phyloP scores from a whole-genome alignment of 495 filamentous ascomycete genomes.

The Penicillium angulare region DNA sequence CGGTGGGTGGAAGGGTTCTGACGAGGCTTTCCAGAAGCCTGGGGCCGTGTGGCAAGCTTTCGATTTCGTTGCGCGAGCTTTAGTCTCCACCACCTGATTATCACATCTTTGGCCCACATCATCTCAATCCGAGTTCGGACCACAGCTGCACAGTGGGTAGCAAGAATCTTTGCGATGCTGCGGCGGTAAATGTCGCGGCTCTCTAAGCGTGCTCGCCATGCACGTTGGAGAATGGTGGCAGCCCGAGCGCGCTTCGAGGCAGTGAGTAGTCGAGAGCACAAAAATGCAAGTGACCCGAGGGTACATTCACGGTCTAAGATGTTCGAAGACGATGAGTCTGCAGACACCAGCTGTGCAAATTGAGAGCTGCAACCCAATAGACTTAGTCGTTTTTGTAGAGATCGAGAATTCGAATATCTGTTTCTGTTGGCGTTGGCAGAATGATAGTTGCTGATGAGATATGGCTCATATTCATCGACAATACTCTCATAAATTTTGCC shows the following conservation, averaged over 20 bases:
- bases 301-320: conserved; percentile 52
- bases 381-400: conserved; percentile 28
- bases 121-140: conserved; percentile 42
- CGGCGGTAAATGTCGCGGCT: conserved; percentile 30
- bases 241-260: conserved; percentile 45
- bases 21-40: background rate
- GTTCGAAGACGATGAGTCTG: conserved; percentile 28
- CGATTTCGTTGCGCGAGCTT: conserved; percentile 16
- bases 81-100: conserved; percentile 46
- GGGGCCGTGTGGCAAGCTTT: background rate
- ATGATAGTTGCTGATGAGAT: conserved; percentile 11
- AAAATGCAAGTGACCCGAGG: conserved; percentile 56
- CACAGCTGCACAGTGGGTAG: conserved; percentile 43
- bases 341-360: conserved; percentile 40
- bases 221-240: conserved; percentile 43
- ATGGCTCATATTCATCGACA: conserved; percentile 57
- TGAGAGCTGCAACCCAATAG: conserved; percentile 40
- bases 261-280: conserved; percentile 60
- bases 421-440: background rate
- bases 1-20: background rate
- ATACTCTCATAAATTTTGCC: conserved; percentile 56
- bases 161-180: conserved; percentile 42
- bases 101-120: conserved; percentile 50
- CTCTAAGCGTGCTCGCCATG: conserved; percentile 37
- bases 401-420: background rate